phyloP scores from a whole-genome alignment of 257 asterid genomes.

The Gardenia jasminoides region DNA sequence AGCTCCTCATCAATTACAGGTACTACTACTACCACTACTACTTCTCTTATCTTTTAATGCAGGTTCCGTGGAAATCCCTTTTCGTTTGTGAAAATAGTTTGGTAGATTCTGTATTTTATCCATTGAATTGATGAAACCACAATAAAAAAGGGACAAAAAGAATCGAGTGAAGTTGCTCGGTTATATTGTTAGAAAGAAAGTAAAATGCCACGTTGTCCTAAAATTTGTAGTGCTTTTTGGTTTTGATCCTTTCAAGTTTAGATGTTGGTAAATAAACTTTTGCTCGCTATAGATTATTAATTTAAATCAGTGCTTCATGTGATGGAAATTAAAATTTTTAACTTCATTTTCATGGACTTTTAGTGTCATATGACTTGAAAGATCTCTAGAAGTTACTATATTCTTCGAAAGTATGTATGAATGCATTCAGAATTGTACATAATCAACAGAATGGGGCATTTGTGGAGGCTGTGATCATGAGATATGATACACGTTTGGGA shows the following conservation, averaged over 20 bases:
- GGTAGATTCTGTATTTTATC: no score
- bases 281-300: not conserved
- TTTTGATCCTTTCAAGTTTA: not conserved
- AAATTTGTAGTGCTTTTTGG: not conserved
- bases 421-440: not conserved
- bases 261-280: not conserved
- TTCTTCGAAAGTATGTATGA: not conserved
- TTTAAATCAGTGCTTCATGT: no score
- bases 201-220: no score
- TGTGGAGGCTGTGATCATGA: slow-evolving; percentile 95
- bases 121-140: no score
- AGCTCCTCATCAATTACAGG: slow-evolving; percentile 88
- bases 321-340: not conserved
- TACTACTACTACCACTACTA: slow-evolving; percentile 2
- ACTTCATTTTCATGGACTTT: not conserved
- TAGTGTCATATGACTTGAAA: not conserved
- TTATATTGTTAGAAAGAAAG: no score
- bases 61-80: not conserved
- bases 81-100: not conserved
- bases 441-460: slow-evolving; percentile 72
- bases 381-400: not conserved
- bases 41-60: not conserved
- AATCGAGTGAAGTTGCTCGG: no score
- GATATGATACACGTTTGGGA: slow-evolving; percentile 86
- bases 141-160: no score